phyloP scores from a whole-genome alignment of 1,284 basidiomycete species.

The Trichosporon coremiiforme region DNA sequence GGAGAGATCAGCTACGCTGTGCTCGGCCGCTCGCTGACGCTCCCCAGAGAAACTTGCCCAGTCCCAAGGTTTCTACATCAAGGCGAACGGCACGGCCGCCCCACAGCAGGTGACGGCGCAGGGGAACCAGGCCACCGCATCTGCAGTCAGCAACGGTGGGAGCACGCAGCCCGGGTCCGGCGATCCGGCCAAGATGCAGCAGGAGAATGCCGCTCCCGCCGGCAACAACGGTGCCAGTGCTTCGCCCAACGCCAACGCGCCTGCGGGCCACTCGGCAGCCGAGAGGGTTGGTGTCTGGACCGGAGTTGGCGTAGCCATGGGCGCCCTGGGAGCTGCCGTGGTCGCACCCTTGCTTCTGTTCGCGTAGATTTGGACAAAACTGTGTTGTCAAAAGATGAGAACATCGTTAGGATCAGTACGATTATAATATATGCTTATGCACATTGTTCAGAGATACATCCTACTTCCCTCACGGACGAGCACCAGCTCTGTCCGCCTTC shows the following conservation, averaged over 20 bases:
- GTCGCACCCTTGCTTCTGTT: neutral
- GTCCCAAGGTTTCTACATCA: conserved; percentile 31
- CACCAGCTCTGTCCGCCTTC: conserved; percentile 22
- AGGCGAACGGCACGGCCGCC: conserved; percentile 25
- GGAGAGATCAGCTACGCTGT: too few relatives aligned
- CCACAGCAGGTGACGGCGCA: conserved; percentile 20
- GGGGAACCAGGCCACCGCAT: conserved; percentile 6
- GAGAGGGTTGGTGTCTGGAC: neutral
- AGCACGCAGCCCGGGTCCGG: conserved; percentile 1
- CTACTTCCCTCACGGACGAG: conserved; percentile 17
- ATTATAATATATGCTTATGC: neutral
- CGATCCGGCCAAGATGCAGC: neutral
- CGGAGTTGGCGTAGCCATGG: neutral
- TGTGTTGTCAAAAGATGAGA: too few relatives aligned
- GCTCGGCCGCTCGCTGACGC: conserved; percentile 63
- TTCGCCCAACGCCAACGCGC: neutral
- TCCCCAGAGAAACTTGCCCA: conserved; percentile 78
- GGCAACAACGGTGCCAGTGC: neutral
- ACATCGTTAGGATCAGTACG: neutral
- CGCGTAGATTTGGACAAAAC: neutral
- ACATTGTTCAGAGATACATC: conserved; percentile 21
- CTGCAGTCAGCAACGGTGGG: neutral
- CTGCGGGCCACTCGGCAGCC: neutral
- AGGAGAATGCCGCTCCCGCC: neutral
- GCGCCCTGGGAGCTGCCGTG: neutral